phyloP scores from a whole-genome alignment of 257 asterid species.

The Solanum sparsipilum region DNA sequence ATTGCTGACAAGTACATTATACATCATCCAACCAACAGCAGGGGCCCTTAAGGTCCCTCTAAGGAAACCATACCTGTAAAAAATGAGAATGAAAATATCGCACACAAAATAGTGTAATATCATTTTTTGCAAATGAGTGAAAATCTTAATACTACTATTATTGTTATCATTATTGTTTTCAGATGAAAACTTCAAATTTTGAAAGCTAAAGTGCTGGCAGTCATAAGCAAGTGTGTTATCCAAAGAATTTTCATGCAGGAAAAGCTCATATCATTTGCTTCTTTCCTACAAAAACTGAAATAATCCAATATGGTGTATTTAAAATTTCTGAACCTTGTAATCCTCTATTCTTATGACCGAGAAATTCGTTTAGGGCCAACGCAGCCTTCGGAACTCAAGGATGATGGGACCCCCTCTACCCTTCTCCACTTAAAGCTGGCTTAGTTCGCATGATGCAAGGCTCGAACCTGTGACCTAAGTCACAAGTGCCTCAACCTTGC shows the following conservation, averaged over 20 bases:
- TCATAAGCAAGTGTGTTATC: not conserved
- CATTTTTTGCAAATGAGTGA: not conserved
- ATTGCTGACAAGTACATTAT: constrained; percentile 88
- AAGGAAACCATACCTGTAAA: constrained; percentile 64
- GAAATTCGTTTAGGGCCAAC: not conserved
- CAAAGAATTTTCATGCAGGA: not conserved
- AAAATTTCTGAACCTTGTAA: not conserved
- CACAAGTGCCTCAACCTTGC: not conserved
- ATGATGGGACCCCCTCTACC: not conserved
- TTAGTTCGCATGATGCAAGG: not conserved
- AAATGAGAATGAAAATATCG: not conserved
- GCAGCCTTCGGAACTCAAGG: not conserved
- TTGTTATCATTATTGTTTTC: not conserved
- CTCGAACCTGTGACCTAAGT: not conserved
- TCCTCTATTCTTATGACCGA: not conserved
- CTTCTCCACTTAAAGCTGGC: not conserved
- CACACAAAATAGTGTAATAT: not conserved
- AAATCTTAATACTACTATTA: not conserved
- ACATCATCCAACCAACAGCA: constrained; percentile 99
- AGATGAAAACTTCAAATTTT: not conserved
- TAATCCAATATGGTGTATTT: not conserved
- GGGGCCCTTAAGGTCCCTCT: constrained; percentile 93
- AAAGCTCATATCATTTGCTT: not conserved
- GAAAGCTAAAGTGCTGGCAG: not conserved
- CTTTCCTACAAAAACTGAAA: not conserved